phyloP scores from a whole-genome alignment of 208 protist genomes.

The Acanthamoeba lugdunensis region DNA sequence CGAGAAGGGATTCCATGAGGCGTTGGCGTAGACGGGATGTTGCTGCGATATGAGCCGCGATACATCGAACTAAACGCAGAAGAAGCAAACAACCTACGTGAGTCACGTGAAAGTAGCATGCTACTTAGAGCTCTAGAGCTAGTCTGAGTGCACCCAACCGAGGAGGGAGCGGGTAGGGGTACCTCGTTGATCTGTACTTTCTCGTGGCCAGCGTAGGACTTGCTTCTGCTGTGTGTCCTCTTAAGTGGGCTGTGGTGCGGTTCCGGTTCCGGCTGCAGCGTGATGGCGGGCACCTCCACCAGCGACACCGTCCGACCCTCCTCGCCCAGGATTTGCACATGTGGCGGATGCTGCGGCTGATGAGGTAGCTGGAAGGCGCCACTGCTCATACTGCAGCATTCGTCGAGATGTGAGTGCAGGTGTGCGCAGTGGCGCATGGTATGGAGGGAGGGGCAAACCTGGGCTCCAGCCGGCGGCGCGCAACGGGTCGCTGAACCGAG shows the following conservation, averaged over 20 bases:
- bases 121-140: neutral
- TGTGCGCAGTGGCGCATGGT: too few species aligned
- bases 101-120: neutral
- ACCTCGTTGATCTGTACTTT: constrained; percentile 20
- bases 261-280: neutral
- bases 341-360: neutral
- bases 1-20: constrained; percentile 59
- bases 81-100: neutral
- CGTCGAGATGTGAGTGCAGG: neutral
- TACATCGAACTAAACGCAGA: constrained; percentile 2
- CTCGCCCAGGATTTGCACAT: neutral
- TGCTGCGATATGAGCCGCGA: constrained; percentile 13
- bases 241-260: neutral
- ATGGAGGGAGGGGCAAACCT: neutral
- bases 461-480: neutral
- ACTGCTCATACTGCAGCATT: neutral
- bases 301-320: neutral
- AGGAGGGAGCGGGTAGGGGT: neutral
- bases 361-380: neutral
- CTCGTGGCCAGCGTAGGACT: constrained; percentile 51
- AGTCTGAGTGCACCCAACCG: too few species aligned
- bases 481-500: neutral
- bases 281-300: neutral
- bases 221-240: constrained; percentile 52
- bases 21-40: neutral